Conservation (phyloP, 1,284 basidiomycete species). For the Ustilago esculenta region DNA sequence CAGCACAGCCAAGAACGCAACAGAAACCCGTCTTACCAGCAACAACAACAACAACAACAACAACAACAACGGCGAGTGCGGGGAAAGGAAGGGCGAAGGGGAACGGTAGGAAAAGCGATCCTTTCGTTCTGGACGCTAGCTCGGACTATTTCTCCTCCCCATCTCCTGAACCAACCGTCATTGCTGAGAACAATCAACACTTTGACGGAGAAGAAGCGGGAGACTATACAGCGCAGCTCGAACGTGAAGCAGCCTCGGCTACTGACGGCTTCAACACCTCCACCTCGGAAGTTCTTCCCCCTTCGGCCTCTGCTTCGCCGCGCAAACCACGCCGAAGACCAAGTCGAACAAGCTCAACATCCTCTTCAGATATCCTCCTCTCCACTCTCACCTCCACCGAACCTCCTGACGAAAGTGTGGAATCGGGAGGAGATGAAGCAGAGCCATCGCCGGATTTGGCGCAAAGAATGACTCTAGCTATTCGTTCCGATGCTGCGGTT, state of each 20-base stretch:
- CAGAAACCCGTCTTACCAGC: constrained; percentile 13
- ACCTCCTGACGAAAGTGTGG: not conserved
- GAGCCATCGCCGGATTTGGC: constrained; percentile 23
- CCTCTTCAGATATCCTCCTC: constrained; percentile 23
- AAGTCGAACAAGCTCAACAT: constrained; percentile 6
- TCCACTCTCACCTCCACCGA: not conserved
- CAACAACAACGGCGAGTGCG: not conserved
- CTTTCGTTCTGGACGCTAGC: constrained; percentile 21
- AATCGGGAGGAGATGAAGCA: not conserved
- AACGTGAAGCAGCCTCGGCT: constrained; percentile 23
- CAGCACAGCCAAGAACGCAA: not conserved
- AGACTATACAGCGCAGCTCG: constrained; percentile 26
- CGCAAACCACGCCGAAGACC: constrained; percentile 1
- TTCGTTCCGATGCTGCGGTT: constrained; percentile 2
- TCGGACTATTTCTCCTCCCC: constrained; percentile 10
- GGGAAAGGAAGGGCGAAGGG: constrained; percentile 10
- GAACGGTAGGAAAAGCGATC: constrained; percentile 36
- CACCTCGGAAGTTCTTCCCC: too few species aligned
- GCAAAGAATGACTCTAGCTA: constrained; percentile 21
- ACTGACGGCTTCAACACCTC: too few species aligned
- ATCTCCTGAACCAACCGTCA: constrained; percentile 2
- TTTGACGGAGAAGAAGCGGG: constrained; percentile 7
- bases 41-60: not conserved
- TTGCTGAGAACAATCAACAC: too few species aligned
- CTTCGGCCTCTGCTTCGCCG: constrained; percentile 9